A percentile compares a stretch with the other conserved stretches of the same genome.
Conservation (phyloP, 208 protist genomes). For the Leishmania turanica region DNA sequence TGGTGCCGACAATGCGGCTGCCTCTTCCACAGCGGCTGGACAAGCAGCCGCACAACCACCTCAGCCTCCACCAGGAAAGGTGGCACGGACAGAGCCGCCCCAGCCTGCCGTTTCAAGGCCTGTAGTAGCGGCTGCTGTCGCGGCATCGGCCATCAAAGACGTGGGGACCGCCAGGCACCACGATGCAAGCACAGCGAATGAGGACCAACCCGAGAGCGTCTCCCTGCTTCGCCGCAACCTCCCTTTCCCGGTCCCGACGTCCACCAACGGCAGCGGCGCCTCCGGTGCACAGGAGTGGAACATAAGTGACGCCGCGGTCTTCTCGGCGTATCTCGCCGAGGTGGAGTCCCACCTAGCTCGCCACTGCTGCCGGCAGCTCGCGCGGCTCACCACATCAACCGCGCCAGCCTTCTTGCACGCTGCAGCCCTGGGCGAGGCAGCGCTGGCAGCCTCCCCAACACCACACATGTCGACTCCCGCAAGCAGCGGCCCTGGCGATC, state of each 20-base stretch:
- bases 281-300: constrained; percentile 4
- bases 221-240: background rate
- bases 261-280: background rate
- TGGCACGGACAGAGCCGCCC: background rate
- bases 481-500: background rate
- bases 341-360: constrained; percentile 36
- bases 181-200: background rate
- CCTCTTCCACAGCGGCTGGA: background rate
- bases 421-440: constrained; percentile 27
- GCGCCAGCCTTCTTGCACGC: constrained; percentile 21
- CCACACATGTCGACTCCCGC: background rate
- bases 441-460: background rate
- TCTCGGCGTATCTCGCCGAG: constrained; percentile 39
- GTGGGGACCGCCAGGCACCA: background rate
- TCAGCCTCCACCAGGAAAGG: constrained; percentile 1
- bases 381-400: constrained; percentile 29
- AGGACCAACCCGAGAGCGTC: background rate
- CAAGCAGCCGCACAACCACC: background rate
- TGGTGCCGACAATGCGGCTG: background rate
- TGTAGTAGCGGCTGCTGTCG: background rate
- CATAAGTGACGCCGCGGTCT: constrained; percentile 10
- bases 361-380: constrained; percentile 35
- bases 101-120: background rate
- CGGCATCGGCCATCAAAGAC: background rate
- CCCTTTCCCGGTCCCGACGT: background rate